Evolutionary conservation across 202 grass and related monocot genomes (phyloP).

Genomic region (Alloteropsis angusta): DNA sequence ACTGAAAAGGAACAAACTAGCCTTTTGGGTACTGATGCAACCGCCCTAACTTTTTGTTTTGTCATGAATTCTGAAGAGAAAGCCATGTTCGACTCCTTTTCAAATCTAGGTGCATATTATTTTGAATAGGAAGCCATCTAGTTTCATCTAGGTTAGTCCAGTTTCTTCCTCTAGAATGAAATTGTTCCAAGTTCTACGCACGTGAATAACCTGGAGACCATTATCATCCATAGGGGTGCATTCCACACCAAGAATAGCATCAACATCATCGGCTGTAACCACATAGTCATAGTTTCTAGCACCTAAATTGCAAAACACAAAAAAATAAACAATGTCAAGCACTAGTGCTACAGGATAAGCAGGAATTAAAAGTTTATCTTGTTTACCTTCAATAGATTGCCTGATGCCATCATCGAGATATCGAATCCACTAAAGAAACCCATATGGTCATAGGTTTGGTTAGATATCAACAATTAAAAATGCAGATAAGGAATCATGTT

Average conservation of each 20-base stretch:
- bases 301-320: slow-evolving; percentile 33
- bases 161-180: not conserved
- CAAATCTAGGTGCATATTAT: too few species aligned
- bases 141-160: too few species aligned
- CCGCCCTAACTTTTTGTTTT: too few species aligned
- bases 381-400: slow-evolving; percentile 65
- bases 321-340: not conserved
- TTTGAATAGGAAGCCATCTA: too few species aligned
- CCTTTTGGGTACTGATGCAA: too few species aligned
- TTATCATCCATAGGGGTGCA: slow-evolving; percentile 83
- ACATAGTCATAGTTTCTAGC: slow-evolving; percentile 59
- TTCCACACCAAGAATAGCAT: slow-evolving; percentile 58
- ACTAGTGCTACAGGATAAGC: not conserved
- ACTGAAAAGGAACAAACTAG: not conserved
- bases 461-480: slow-evolving; percentile 8
- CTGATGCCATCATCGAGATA: slow-evolving; percentile 51
- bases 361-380: not conserved
- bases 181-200: not conserved
- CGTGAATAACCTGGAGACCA: slow-evolving; percentile 42
- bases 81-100: too few species aligned
- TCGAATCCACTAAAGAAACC: slow-evolving; percentile 60
- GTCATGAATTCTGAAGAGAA: too few species aligned
- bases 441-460: not conserved
- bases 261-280: slow-evolving; percentile 76
- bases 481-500: slow-evolving; percentile 16